Evolutionary conservation across 257 asterid species (phyloP), one percentile per base, ranked within the genome.

Genomic region (Mitragyna speciosa): DNA sequence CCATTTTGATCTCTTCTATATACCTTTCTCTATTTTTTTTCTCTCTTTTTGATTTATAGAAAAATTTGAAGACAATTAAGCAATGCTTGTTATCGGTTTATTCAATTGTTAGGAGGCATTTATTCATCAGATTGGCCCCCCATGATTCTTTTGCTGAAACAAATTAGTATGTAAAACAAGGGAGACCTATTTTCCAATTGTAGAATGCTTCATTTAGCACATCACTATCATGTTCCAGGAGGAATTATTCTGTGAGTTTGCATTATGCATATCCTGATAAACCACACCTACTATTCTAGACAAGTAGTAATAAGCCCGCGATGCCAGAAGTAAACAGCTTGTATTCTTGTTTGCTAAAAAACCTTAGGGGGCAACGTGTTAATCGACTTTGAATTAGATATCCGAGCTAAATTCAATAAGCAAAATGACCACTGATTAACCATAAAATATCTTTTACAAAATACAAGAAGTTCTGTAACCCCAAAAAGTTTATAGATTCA

Each of bases 261-360:
- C 66, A 24, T 59, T 59, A n/a, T n/a, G 12, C n/a, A 24, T 59
- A 10, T 24, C 9, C n/a, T 6, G 8, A n/a, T 59, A 24, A 59
- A 59, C 31, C 66, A 59, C 12, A 14, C 66, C 14, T 22, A 26
- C 14, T 63, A 63, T 63, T 63, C 5, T 67, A 33, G 47, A 41
- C 58, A n/a, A 41, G 52, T 59, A 41, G 52, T 59, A 19, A 56
- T 14, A 30, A 41, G 59, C 26, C 52, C 20, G 24, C 12, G 30
- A 78, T 56, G 5, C 63, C 16, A 26, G 7, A 9, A n/a, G 12
- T n/a, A 12, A 7, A 70, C 52, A 47, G 66, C 74, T 48, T 73
- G 48, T 31, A 33, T 73, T 73, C 79, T 74, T 51, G 70, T 41
- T 45, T 24, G 11, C 22, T 39, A 64, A 72, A 73, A 36, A 80